Percentiles rank a stretch among this genome's conserved stretches.
Conservation (phyloP, 441 rosid species). For the Metrosideros polymorpha region DNA sequence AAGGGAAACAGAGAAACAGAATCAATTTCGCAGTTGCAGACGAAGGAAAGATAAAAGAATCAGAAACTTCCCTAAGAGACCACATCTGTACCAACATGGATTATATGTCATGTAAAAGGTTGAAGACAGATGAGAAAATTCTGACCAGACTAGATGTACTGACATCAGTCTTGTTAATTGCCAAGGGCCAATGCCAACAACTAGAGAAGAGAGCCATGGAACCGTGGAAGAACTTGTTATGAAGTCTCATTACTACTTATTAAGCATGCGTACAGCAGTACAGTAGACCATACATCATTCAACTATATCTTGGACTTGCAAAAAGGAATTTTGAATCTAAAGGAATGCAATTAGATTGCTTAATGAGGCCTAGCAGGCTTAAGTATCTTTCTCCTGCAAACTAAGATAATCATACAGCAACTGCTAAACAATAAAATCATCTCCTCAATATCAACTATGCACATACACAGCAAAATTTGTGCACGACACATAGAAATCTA, state of each 20-base stretch:
- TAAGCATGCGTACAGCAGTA: background rate
- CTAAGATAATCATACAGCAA: background rate
- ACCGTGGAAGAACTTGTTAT: background rate
- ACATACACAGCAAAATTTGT: background rate
- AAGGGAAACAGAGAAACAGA: background rate
- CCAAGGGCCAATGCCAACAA: background rate
- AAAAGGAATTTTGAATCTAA: background rate
- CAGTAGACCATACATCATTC: background rate
- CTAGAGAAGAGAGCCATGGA: background rate
- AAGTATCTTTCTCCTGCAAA: background rate
- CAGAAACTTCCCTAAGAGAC: background rate
- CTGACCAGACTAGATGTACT: background rate
- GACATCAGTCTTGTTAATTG: background rate
- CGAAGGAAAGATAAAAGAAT: background rate
- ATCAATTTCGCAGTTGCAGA: background rate
- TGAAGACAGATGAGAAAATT: background rate
- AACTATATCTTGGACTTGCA: background rate
- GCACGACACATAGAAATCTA: background rate
- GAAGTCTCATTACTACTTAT: background rate
- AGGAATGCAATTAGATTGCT: background rate
- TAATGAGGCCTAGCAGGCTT: background rate
- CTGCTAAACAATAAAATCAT: background rate
- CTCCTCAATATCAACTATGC: background rate
- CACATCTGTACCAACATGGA: background rate
- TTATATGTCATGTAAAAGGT: background rate